A percentile compares a stretch with the other conserved stretches of the same genome.
Evolutionary conservation across 768 basidiomycete genomes (phyloP).

Genomic region (Suillus alpinus): DNA sequence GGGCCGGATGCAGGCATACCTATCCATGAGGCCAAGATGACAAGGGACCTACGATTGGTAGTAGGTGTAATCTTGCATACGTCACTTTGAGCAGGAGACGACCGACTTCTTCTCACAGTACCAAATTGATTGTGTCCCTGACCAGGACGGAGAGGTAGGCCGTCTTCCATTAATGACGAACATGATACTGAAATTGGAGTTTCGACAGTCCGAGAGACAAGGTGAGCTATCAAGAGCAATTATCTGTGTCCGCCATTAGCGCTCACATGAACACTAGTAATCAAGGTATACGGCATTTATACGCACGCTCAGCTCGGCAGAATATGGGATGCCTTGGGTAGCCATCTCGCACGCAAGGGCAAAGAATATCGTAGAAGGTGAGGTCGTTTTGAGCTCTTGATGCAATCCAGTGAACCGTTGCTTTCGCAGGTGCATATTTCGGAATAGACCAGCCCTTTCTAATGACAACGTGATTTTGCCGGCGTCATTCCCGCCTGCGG

Average conservation of each 20-base stretch:
- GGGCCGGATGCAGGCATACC: slow-evolving; percentile 46
- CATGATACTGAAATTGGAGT: not conserved
- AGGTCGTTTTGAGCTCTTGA: not conserved
- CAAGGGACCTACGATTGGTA: slow-evolving; percentile 46
- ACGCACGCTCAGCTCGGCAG: slow-evolving; percentile 46
- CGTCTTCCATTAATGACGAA: not conserved
- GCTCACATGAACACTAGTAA: slow-evolving; percentile 26
- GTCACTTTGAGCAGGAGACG: not conserved
- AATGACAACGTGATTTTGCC: slow-evolving; percentile 48
- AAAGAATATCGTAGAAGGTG: slow-evolving; percentile 55
- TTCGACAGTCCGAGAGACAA: slow-evolving; percentile 36
- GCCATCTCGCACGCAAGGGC: slow-evolving; percentile 41
- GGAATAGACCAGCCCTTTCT: slow-evolving; percentile 30
- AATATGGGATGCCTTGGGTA: slow-evolving; percentile 46
- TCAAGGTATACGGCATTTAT: slow-evolving; percentile 50
- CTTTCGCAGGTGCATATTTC: slow-evolving; percentile 42
- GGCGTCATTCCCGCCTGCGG: slow-evolving; percentile 48
- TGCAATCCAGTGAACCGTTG: not conserved
- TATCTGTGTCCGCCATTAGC: not conserved
- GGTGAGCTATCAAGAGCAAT: slow-evolving; percentile 19
- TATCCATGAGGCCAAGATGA: slow-evolving; percentile 70
- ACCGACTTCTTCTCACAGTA: slow-evolving; percentile 32
- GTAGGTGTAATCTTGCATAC: slow-evolving; percentile 29
- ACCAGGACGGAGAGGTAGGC: slow-evolving; percentile 33
- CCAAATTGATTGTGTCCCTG: slow-evolving; percentile 45